Base-by-base conservation (phyloP, 1,284 basidiomycete species). In the Ganoderma leucocontextum region DNA sequence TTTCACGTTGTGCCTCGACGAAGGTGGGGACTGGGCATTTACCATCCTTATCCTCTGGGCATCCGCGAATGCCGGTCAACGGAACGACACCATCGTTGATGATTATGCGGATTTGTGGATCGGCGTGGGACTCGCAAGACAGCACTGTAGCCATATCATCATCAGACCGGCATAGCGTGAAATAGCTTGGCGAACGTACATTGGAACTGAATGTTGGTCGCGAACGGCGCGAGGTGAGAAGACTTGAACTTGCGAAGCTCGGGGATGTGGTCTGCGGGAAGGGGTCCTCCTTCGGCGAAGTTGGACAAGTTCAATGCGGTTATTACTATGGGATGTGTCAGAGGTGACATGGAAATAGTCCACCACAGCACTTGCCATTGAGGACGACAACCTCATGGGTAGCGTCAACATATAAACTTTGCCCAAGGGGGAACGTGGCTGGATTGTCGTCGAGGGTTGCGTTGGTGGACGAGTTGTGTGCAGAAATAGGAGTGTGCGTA, bases 11-110 rank as follows among this genome's bases (percentile, higher is more conserved):
- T 1, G 88, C 91, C 1, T 80, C 82, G 41, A 96, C 86, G 77
- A 98, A 97, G 4, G 86, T 88, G 55, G 88, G 82, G 7, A 97
- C 82, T 0, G 92, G 84, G 74, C 96, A 98, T 78, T 97, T 86
- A 13, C 96, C 95, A 68, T 96, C 89, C 57, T 86, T 82, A 74
- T 91, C 84, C 73, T 87, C 79, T 0, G 91, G 88, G 73, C 95
- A 96, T 1, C 92, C 93, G 29, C 84, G 82, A 75, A 95, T 86
- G 42, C 91, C 88, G 2, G 91, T 91, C 49, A 97, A 85, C 1
- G 96, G 95, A 1, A 90, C 85, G 1, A 96, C 93, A 4, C 93
- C 96, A 77, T 98, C 96, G 81, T 97, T 97, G 79, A 95, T 87
- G 76, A 94, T 87, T 64, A 93, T 83, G 6, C 94, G 90, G 71